Conservation (phyloP, 108 stramenopile genomes). For the Nitzschia palea region DNA sequence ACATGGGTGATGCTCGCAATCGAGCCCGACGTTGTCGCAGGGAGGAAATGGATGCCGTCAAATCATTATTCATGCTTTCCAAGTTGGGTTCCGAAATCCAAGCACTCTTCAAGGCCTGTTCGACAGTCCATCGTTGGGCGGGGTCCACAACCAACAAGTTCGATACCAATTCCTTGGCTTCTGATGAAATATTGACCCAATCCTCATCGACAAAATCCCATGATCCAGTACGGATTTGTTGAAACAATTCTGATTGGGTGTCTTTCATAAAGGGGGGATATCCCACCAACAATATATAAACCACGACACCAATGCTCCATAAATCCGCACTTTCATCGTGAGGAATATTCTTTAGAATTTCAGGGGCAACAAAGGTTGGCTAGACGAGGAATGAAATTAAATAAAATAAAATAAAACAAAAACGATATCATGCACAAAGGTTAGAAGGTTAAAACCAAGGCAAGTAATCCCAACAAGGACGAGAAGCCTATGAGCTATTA, state of each 20-base stretch:
- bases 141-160: slow-evolving; percentile 55
- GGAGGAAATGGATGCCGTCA: slow-evolving; percentile 76
- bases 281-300: slow-evolving; percentile 87
- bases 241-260: slow-evolving; percentile 35
- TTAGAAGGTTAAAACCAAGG: too few relatives aligned
- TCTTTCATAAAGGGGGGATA: slow-evolving; percentile 49
- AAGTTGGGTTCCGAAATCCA: slow-evolving; percentile 44
- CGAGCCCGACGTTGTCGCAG: slow-evolving; percentile 88
- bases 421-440: too few relatives aligned
- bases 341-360: slow-evolving; percentile 54
- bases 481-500: neutral
- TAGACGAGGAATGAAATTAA: too few relatives aligned
- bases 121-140: slow-evolving; percentile 54
- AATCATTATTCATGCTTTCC: slow-evolving; percentile 60
- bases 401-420: too few relatives aligned
- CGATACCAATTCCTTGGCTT: slow-evolving; percentile 54
- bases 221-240: slow-evolving; percentile 35
- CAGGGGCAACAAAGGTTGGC: slow-evolving; percentile 48
- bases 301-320: slow-evolving; percentile 94
- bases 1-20: slow-evolving; percentile 82
- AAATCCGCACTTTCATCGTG: slow-evolving; percentile 84
- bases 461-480: neutral
- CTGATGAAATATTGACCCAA: slow-evolving; percentile 39
- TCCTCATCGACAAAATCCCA: slow-evolving; percentile 38
- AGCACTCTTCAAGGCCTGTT: slow-evolving; percentile 37